Base-by-base conservation (phyloP, 2,329 filamentous ascomycete genomes). In the Aspergillus tamarii region DNA sequence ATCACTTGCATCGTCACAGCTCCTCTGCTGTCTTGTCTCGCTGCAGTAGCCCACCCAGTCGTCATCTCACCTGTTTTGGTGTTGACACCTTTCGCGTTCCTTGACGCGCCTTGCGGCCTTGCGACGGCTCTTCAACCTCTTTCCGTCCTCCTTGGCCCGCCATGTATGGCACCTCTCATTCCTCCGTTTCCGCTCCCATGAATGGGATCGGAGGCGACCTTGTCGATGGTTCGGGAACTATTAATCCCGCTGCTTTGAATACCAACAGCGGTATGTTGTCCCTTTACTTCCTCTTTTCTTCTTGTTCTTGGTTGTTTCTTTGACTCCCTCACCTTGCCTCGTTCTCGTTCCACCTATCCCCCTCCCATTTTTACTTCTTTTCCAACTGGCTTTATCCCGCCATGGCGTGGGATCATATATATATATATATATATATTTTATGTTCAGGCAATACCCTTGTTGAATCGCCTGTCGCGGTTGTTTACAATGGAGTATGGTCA, bases 201-300 rank as follows among this genome's bases (percentile, higher is more conserved):
- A 90, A 89, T 84, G 88, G 88, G 81, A 77, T 84, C 72, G 79
- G 76, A 69, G 75, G 73, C 63, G 80, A 81, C 63, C 75, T 81
- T 65, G 83, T 85, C 73, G 90, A 91, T 86, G 90, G 92, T 78
- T 90, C 90, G 84, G 91, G 91, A 78, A 96, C 93, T 77, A 95
- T 96, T 85, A 92, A 96, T 85, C 93, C 93, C 78, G 92, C 92
- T 75, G 91, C 91, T 69, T 86, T 96, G 83, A 93, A 91, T 83
- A 62, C 46, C 48, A 89, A 89, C 77, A 83, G 89, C 84, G 88
- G 91, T 94, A 89, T 74, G 79, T 73, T 50, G 80, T 57, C 32
- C 41, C 32, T 39, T 55, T 54, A 19, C 23, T 34, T 11, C 61
- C 48, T 46, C 30, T 53, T 58, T 30, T 11, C 52, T 43, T 50